Percentiles rank a stretch among this genome's conserved stretches.
Conservation (phyloP, 257 asterid species). For the Prunella vulgaris region DNA sequence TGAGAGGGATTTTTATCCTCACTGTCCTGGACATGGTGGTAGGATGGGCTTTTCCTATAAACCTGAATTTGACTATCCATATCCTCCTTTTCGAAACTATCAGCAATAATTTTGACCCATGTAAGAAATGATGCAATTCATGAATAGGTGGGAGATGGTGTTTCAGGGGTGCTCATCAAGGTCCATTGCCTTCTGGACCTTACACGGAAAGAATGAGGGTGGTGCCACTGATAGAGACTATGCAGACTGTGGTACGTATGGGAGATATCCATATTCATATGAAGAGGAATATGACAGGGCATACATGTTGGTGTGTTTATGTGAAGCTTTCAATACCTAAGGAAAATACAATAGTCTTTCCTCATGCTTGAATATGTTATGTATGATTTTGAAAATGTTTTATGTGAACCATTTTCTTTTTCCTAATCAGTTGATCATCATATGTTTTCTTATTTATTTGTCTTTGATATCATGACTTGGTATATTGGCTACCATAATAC, state of each 20-base stretch:
- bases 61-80: conserved; percentile 30
- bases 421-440: no score
- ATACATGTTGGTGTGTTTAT: no score
- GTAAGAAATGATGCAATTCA: conserved; percentile 12
- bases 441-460: no score
- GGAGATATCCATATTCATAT: conserved; percentile 39
- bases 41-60: conserved; percentile 32
- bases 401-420: no score
- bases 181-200: conserved; percentile 30
- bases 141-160: conserved; percentile 52
- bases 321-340: no score
- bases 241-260: conserved; percentile 30
- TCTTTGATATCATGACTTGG: no score
- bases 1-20: conserved; percentile 34
- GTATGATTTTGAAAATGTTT: no score
- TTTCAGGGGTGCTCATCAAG: conserved; percentile 41
- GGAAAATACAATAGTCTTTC: no score
- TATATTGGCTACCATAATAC: no score
- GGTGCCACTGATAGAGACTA: conserved; percentile 31
- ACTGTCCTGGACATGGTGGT: conserved; percentile 38
- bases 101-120: conserved; percentile 2
- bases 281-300: conserved; percentile 41
- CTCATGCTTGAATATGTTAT: no score
- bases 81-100: conserved; percentile 31
- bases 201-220: conserved; percentile 34